These are phyloP conservation scores for Colletotrichum shisoi DNA, from an alignment of 2,329 filamentous ascomycete species.

Conservation along the genomic window DNA sequence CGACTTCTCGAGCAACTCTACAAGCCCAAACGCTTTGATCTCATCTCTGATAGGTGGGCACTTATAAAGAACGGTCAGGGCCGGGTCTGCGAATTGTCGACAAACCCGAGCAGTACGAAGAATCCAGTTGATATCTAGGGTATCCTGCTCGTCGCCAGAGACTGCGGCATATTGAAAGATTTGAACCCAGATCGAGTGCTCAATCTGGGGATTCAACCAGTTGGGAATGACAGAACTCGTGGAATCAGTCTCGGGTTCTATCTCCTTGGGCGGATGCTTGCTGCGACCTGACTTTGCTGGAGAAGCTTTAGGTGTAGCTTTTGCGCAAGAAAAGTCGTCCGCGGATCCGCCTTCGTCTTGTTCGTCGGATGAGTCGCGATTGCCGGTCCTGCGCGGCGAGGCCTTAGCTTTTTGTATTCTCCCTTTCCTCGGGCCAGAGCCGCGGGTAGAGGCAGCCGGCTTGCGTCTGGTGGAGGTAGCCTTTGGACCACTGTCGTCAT, in stretches of 20 bases:
- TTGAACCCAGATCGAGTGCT: constrained; percentile 72
- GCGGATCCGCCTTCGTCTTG: neutral
- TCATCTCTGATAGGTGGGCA: constrained; percentile 68
- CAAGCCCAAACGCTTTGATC: constrained; percentile 56
- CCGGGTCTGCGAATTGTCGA: constrained; percentile 73
- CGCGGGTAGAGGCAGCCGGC: neutral
- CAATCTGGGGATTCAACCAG: constrained; percentile 64
- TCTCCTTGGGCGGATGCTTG: neutral
- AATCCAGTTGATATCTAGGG: constrained; percentile 67
- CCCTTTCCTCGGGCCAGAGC: neutral
- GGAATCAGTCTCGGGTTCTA: neutral
- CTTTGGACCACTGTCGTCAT: neutral
- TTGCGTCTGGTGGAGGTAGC: neutral
- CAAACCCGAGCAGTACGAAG: constrained; percentile 69
- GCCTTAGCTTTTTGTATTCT: neutral
- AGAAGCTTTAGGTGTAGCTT: neutral
- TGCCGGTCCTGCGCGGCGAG: neutral
- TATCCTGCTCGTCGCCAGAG: constrained; percentile 42
- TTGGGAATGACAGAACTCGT: constrained; percentile 53
- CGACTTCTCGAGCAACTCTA: constrained; percentile 63
- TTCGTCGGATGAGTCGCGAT: constrained; percentile 17
- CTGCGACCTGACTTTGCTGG: constrained; percentile 4
- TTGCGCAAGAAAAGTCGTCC: neutral
- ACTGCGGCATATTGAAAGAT: constrained; percentile 74
- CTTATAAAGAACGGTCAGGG: constrained; percentile 75